Percentiles rank a stretch among this genome's conserved stretches.
These are phyloP conservation scores for Boletus rex-veris DNA, from an alignment of 768 basidiomycete species.

Conservation along the genomic window DNA sequence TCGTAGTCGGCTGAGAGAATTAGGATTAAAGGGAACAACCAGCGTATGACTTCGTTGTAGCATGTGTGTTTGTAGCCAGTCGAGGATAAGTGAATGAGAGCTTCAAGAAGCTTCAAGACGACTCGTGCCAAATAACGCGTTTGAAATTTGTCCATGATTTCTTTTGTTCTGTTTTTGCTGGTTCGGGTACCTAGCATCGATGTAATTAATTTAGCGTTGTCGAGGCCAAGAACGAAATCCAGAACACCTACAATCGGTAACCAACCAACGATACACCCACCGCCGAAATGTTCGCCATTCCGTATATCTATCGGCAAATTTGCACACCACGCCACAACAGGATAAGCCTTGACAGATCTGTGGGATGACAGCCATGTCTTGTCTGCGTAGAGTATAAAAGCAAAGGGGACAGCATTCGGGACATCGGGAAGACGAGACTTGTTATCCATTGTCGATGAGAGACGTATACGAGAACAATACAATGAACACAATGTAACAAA, in stretches of 20 bases:
- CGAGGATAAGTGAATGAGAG: neutral
- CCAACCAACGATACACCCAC: neutral
- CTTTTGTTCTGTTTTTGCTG: neutral
- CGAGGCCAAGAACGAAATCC: neutral
- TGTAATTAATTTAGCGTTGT: too few relatives aligned
- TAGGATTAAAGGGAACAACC: neutral
- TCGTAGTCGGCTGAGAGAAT: neutral
- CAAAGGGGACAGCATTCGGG: neutral
- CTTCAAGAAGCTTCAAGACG: neutral
- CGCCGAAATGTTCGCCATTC: neutral
- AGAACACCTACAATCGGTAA: neutral
- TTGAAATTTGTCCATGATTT: neutral
- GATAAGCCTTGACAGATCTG: neutral
- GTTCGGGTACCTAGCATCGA: neutral
- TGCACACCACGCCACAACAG: neutral
- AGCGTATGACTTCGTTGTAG: neutral
- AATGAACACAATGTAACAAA: neutral
- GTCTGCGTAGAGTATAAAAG: neutral
- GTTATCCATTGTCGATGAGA: neutral
- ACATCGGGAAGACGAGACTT: neutral
- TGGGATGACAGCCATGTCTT: neutral
- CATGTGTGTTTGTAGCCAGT: neutral
- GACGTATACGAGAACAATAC: neutral
- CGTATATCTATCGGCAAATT: neutral
- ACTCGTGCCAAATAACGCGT: neutral